These are phyloP conservation scores for Lotmaria passim DNA, from an alignment of 208 protist genomes.

Conservation along the genomic window DNA sequence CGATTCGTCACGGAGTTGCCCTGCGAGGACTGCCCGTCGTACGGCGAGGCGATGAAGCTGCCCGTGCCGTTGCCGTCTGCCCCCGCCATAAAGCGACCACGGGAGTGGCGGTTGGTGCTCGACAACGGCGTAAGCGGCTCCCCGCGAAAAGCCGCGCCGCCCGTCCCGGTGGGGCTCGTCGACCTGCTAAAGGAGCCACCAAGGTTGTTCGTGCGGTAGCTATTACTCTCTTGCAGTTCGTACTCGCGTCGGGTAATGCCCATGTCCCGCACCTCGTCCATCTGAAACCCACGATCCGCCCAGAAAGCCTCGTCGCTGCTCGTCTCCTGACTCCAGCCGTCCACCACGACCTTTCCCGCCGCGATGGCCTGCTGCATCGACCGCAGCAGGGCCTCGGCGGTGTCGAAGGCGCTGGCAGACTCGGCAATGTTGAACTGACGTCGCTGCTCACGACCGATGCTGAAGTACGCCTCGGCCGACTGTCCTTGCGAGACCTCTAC, in stretches of 20 bases:
- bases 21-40: neutral
- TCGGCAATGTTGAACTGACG: slow-evolving; percentile 58
- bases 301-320: slow-evolving; percentile 68
- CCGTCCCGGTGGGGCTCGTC: neutral
- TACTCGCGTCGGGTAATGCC: slow-evolving; percentile 48
- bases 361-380: slow-evolving; percentile 39
- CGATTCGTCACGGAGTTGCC: slow-evolving; percentile 6
- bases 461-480: slow-evolving; percentile 74
- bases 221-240: slow-evolving; percentile 47
- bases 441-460: slow-evolving; percentile 62
- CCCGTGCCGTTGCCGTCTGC: neutral
- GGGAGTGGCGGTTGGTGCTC: neutral
- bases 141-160: neutral
- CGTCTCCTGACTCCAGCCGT: slow-evolving; percentile 36
- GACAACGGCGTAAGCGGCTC: slow-evolving; percentile 20
- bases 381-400: slow-evolving; percentile 55
- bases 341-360: slow-evolving; percentile 24
- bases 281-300: slow-evolving; percentile 65
- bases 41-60: slow-evolving; percentile 7
- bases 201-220: neutral
- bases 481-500: slow-evolving; percentile 53
- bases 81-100: neutral
- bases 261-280: slow-evolving; percentile 48
- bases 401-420: slow-evolving; percentile 65
- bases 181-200: slow-evolving; percentile 11